phyloP scores from a whole-genome alignment of 345 rosid species.

The Litchi chinensis region DNA sequence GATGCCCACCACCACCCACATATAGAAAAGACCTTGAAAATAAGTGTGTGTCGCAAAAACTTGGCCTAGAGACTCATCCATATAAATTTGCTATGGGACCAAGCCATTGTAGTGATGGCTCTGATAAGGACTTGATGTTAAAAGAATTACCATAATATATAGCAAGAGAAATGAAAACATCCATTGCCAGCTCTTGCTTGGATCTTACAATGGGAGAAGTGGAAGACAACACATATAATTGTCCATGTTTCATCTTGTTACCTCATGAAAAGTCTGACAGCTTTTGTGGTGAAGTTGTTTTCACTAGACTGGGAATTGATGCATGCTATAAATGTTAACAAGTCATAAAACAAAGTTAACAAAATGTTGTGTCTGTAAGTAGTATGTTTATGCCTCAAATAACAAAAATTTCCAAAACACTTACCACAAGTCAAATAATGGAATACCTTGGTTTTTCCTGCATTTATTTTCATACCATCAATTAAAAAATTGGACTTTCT shows the following conservation, averaged over 20 bases:
- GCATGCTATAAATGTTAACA: slow-evolving; percentile 1
- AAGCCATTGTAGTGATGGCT: neutral
- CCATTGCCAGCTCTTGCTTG: slow-evolving; percentile 19
- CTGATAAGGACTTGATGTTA: slow-evolving; percentile 24
- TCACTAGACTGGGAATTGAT: neutral
- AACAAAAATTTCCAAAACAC: slow-evolving; percentile 15
- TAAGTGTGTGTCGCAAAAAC: neutral
- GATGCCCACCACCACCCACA: slow-evolving; percentile 28
- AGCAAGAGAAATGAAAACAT: neutral
- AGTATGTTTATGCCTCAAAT: neutral
- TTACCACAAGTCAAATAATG: slow-evolving; percentile 5
- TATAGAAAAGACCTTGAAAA: slow-evolving; percentile 11
- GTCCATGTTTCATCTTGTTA: neutral
- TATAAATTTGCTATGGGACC: slow-evolving; percentile 18
- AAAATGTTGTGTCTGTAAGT: neutral
- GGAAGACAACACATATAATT: slow-evolving; percentile 27
- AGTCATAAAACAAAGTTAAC: neutral
- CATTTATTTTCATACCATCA: neutral
- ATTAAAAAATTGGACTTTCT: neutral
- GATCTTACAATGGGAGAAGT: slow-evolving; percentile 17
- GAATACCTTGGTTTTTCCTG: neutral
- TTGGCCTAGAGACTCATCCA: neutral
- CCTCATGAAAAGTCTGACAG: slow-evolving; percentile 13
- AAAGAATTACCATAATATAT: slow-evolving; percentile 2
- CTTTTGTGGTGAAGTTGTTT: slow-evolving; percentile 24